Conservation (phyloP, 345 rosid genomes). For the Corchorus olitorius region DNA sequence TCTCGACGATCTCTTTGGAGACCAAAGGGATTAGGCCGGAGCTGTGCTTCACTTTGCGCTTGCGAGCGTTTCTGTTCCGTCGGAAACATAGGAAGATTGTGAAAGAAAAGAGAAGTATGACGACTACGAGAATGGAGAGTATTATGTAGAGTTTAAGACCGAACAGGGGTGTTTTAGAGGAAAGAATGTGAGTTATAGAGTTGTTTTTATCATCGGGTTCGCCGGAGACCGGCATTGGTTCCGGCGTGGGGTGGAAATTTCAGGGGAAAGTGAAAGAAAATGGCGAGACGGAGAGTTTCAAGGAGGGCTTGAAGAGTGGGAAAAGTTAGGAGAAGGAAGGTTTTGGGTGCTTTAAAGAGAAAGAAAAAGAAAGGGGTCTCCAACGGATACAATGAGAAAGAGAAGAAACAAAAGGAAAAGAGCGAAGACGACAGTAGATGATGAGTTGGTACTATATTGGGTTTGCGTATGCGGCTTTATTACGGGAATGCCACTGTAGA, state of each 20-base stretch:
- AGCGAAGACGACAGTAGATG: conserved; percentile 17
- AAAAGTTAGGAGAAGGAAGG: conserved; percentile 1
- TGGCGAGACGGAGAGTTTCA: background rate
- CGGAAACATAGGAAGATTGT: conserved; percentile 59
- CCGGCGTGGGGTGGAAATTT: conserved; percentile 30
- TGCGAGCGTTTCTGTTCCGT: conserved; percentile 47
- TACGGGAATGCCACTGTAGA: conserved; percentile 32
- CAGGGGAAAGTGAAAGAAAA: conserved; percentile 11
- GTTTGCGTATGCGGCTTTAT: conserved; percentile 17
- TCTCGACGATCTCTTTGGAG: conserved; percentile 72
- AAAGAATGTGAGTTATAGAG: conserved; percentile 35
- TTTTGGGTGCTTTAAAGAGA: conserved; percentile 10
- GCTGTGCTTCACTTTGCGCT: conserved; percentile 62
- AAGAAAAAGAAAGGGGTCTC: background rate
- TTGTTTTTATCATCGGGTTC: conserved; percentile 6
- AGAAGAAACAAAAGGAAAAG: background rate
- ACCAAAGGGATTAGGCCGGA: conserved; percentile 76
- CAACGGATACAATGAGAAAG: conserved; percentile 35
- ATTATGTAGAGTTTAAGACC: conserved; percentile 59
- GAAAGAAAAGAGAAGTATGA: conserved; percentile 39
- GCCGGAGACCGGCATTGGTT: conserved; percentile 56
- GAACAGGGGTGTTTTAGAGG: conserved; percentile 50
- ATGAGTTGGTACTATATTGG: conserved; percentile 1
- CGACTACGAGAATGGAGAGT: conserved; percentile 46
- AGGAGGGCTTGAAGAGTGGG: background rate